Base-by-base conservation (phyloP, 1,284 basidiomycete genomes). In the Trichosporon coremiiforme region DNA sequence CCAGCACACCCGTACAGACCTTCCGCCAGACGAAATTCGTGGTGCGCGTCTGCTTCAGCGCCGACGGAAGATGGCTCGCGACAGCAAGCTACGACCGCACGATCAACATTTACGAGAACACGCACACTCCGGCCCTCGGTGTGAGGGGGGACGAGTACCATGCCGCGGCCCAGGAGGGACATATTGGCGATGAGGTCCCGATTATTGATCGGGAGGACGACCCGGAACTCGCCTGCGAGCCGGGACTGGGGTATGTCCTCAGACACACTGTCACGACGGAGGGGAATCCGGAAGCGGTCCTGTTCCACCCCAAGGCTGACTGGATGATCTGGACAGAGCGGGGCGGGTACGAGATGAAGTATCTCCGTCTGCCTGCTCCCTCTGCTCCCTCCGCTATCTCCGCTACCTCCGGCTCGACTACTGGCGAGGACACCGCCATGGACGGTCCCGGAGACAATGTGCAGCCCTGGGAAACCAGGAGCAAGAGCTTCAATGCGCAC, bases 1-100 rank as follows among this genome's bases (percentile, higher is more conserved):
- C 81, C 2, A 62, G 64, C 13, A 35, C 73, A 22, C 65, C 76
- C 0, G 60, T 84, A 4, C 84, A 85, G 67, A 78, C 78, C 0
- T 82, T 84, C 71, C 55, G 47, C 5, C 77, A 79, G 6, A 66
- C 68, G 38, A 84, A 84, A 68, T 83, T 82, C 67, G 82, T 84
- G 47, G 79, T 83, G 10, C 76, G 81, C 38, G 77, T 79, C 3
- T 75, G 75, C 5, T 84, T 84, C 69, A 81, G 79, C 0, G 69
- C 74, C 1, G 73, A 79, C 50, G 79, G 83, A 4, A 65, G 71
- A 12, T 84, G 71, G 69, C 70, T 85, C 12, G 82, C 82, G 4
- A 81, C 81, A 0, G 80, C 80, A 4, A 82, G 80, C 29, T 84
- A 84, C 73, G 84, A 85, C 72, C 76, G 75, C 29, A 76, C 75